phyloP scores from a whole-genome alignment of 768 basidiomycete genomes.

The Mycena kentingensis region DNA sequence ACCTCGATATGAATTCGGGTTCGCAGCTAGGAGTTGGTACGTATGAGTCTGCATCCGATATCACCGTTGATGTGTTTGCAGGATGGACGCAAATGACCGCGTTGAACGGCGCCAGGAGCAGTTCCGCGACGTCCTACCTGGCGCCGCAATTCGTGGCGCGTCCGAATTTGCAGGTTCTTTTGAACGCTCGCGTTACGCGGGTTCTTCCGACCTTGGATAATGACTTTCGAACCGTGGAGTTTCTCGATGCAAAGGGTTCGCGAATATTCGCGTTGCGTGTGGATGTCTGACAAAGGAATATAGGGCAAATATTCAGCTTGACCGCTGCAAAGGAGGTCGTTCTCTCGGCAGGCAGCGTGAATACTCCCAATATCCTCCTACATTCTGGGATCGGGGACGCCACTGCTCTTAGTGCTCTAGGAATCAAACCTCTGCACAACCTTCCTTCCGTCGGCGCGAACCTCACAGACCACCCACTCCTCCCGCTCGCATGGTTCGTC shows the following conservation, averaged over 20 bases:
- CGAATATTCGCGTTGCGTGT: neutral
- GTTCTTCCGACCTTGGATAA: constrained; percentile 6
- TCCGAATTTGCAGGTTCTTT: constrained; percentile 23
- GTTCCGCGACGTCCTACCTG: constrained; percentile 22
- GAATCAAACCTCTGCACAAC: constrained; percentile 23
- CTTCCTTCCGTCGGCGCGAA: constrained; percentile 28
- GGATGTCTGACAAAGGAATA: neutral
- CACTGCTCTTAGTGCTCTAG: constrained; percentile 2
- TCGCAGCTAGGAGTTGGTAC: constrained; percentile 35
- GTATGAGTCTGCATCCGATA: neutral
- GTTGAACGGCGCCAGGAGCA: constrained; percentile 15
- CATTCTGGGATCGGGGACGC: constrained; percentile 31
- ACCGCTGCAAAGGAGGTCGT: constrained; percentile 34
- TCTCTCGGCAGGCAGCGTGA: constrained; percentile 33
- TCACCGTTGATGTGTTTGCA: neutral
- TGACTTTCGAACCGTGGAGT: constrained; percentile 21
- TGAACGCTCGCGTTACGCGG: constrained; percentile 24
- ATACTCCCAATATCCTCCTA: constrained; percentile 30
- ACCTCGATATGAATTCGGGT: constrained; percentile 36
- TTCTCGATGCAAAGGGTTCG: constrained; percentile 2
- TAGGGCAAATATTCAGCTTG: constrained; percentile 2
- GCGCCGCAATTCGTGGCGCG: constrained; percentile 8
- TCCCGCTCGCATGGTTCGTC: constrained; percentile 14
- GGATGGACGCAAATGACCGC: constrained; percentile 17
- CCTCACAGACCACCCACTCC: constrained; percentile 23